These are phyloP conservation scores for Monosporascus sp. DNA, from an alignment of 2,329 filamentous ascomycete genomes.

Conservation along the genomic window DNA sequence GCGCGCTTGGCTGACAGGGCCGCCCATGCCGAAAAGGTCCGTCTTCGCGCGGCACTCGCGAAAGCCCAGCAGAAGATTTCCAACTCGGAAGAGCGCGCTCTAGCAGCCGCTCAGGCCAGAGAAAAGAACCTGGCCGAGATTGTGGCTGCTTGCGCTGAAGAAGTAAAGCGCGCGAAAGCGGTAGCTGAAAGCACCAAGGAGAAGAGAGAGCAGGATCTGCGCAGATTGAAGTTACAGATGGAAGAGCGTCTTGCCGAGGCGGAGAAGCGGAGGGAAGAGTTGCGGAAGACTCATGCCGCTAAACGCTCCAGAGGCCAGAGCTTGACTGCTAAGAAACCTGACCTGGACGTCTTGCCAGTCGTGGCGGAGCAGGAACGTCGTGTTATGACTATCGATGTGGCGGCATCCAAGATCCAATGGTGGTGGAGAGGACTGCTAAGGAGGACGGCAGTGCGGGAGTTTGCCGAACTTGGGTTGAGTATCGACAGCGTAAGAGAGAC, in stretches of 20 bases:
- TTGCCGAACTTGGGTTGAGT: conserved; percentile 60
- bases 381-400: conserved; percentile 52
- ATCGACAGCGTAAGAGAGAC: conserved; percentile 66
- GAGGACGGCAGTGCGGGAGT: conserved; percentile 58
- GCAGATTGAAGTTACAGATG: conserved; percentile 66
- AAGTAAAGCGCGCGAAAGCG: conserved; percentile 76
- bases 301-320: conserved; percentile 52
- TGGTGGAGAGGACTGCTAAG: conserved; percentile 61
- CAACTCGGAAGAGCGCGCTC: conserved; percentile 67
- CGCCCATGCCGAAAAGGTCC: conserved; percentile 78
- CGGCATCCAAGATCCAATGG: conserved; percentile 61
- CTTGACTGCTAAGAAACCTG: conserved; percentile 32
- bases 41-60: conserved; percentile 66
- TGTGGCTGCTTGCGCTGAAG: conserved; percentile 73
- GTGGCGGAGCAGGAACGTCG: conserved; percentile 41
- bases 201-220: conserved; percentile 69
- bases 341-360: conserved; percentile 37
- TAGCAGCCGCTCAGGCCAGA: conserved; percentile 72
- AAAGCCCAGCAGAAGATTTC: conserved; percentile 63
- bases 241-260: conserved; percentile 76
- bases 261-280: conserved; percentile 63
- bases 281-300: conserved; percentile 49
- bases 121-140: conserved; percentile 80
- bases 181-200: conserved; percentile 79
- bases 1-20: conserved; percentile 74